These are phyloP conservation scores for Pleurotus tuoliensis DNA, from an alignment of 768 basidiomycete species.

Conservation along the genomic window DNA sequence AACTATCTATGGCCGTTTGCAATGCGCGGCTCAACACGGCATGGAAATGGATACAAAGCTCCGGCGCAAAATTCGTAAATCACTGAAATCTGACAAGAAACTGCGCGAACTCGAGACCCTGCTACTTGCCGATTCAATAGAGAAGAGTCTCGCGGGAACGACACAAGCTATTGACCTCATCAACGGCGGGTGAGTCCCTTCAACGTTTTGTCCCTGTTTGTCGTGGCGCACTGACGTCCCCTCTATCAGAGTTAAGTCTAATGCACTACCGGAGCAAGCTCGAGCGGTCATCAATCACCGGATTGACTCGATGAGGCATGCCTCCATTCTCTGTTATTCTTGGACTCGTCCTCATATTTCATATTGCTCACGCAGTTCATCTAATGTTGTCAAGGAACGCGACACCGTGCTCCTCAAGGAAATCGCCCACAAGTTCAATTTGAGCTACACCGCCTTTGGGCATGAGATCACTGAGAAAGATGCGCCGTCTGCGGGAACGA, in stretches of 20 bases:
- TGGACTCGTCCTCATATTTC: not conserved
- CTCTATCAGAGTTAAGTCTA: constrained; percentile 53
- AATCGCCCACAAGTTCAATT: constrained; percentile 49
- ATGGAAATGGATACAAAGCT: constrained; percentile 46
- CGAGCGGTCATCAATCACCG: constrained; percentile 72
- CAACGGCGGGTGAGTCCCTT: constrained; percentile 32
- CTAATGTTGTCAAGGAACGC: constrained; percentile 39
- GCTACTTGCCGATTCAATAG: constrained; percentile 31
- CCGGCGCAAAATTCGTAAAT: constrained; percentile 42
- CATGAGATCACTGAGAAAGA: constrained; percentile 27
- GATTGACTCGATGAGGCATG: constrained; percentile 54
- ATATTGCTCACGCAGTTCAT: constrained; percentile 28
- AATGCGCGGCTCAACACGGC: constrained; percentile 64
- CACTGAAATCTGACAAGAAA: constrained; percentile 44
- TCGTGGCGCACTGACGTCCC: not conserved
- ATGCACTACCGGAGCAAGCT: constrained; percentile 75
- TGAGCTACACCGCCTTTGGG: constrained; percentile 60
- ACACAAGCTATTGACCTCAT: constrained; percentile 79
- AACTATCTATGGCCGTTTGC: constrained; percentile 54
- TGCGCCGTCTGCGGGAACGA: constrained; percentile 35
- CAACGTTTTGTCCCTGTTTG: not conserved
- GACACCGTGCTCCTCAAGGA: constrained; percentile 40
- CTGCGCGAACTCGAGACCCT: constrained; percentile 47
- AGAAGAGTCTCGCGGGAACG: constrained; percentile 53
- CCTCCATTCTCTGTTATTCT: not conserved